Percentiles rank a stretch among this genome's conserved stretches.
These are phyloP conservation scores for Exophiala oligosperma DNA, from an alignment of 2,329 filamentous ascomycete species.

Conservation along the genomic window DNA sequence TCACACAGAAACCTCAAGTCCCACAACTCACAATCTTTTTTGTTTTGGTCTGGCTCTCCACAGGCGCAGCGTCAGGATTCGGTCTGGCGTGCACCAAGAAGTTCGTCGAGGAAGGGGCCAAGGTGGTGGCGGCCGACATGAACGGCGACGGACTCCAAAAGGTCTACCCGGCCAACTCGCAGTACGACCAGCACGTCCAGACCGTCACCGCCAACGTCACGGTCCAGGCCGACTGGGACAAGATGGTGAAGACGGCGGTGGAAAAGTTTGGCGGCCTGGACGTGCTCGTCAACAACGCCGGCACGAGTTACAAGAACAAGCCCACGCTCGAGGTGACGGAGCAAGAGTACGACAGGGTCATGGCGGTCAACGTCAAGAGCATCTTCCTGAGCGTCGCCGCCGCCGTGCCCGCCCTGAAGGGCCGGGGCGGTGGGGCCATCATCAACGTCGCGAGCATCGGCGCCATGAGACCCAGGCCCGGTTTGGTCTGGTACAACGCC, in stretches of 20 bases:
- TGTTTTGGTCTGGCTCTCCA: neutral
- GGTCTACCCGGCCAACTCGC: constrained; percentile 7
- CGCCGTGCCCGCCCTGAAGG: constrained; percentile 38
- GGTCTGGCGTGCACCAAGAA: constrained; percentile 42
- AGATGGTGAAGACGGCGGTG: constrained; percentile 22
- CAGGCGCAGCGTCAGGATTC: constrained; percentile 45
- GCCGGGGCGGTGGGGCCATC: constrained; percentile 44
- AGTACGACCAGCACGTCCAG: neutral
- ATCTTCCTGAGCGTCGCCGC: constrained; percentile 39
- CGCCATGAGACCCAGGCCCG: constrained; percentile 42
- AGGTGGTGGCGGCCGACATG: constrained; percentile 44
- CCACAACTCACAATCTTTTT: neutral
- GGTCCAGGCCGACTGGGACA: constrained; percentile 27
- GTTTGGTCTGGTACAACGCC: constrained; percentile 49
- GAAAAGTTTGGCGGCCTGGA: constrained; percentile 28
- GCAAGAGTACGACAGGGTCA: constrained; percentile 45
- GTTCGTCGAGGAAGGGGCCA: constrained; percentile 43
- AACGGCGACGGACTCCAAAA: constrained; percentile 31
- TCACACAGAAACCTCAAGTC: no score
- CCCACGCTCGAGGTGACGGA: constrained; percentile 41
- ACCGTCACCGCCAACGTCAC: constrained; percentile 14
- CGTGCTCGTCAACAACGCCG: constrained; percentile 28
- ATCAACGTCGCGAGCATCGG: constrained; percentile 48
- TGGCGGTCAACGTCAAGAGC: constrained; percentile 46
- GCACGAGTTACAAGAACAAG: constrained; percentile 32